These are phyloP conservation scores for Penicillium waksmanii DNA, from an alignment of 495 filamentous ascomycete species.

Conservation along the genomic window DNA sequence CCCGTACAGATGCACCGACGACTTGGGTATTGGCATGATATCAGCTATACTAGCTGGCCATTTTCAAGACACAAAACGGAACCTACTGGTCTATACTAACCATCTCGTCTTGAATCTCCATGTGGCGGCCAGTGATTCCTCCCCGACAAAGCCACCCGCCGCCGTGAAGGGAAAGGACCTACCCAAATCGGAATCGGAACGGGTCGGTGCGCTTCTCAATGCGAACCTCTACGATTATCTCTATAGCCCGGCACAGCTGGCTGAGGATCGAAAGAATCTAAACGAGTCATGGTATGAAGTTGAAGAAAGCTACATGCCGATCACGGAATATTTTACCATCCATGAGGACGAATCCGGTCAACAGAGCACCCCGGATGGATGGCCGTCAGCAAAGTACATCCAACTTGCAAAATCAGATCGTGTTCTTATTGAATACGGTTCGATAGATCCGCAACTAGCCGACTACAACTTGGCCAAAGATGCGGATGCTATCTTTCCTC, in stretches of 20 bases:
- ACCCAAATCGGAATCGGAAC: constrained; percentile 34
- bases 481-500: constrained; percentile 47
- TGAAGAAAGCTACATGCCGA: constrained; percentile 46
- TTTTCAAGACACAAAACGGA: constrained; percentile 49
- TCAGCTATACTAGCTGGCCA: constrained; percentile 52
- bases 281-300: constrained; percentile 63
- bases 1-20: constrained; percentile 58
- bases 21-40: constrained; percentile 50
- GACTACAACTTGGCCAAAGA: constrained; percentile 53
- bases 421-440: constrained; percentile 57
- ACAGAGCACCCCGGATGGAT: constrained; percentile 62
- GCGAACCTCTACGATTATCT: constrained; percentile 50
- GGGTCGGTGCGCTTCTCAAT: constrained; percentile 40
- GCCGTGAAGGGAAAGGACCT: constrained; percentile 36
- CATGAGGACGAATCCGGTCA: constrained; percentile 35
- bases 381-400: constrained; percentile 62
- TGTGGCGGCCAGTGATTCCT: constrained; percentile 49
- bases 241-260: constrained; percentile 55
- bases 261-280: constrained; percentile 54
- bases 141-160: constrained; percentile 43
- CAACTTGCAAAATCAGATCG: constrained; percentile 54
- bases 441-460: constrained; percentile 59
- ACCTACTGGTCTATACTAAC: constrained; percentile 47
- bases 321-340: constrained; percentile 56
- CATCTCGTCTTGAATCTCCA: constrained; percentile 64